A percentile compares a stretch with the other conserved stretches of the same genome.
These are phyloP conservation scores for Thamnidium elegans DNA, from an alignment of 192 early-diverging fungal genomes.

Conservation along the genomic window DNA sequence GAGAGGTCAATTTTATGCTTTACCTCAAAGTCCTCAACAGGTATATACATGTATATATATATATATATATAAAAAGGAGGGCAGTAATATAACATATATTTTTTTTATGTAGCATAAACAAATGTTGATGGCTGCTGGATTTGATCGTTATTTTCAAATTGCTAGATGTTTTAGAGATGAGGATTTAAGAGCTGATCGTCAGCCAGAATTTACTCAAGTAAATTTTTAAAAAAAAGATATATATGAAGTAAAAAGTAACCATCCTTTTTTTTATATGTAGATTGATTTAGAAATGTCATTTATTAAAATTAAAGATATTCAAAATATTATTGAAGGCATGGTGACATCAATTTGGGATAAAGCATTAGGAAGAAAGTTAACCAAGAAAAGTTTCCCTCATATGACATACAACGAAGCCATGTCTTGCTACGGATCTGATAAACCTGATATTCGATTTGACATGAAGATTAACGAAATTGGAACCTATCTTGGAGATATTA, in stretches of 20 bases:
- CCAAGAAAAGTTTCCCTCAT: constrained; percentile 54
- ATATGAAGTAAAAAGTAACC: not conserved
- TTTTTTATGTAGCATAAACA: constrained; percentile 77
- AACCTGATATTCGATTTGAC: constrained; percentile 83
- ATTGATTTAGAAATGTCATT: constrained; percentile 92
- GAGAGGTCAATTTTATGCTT: constrained; percentile 73
- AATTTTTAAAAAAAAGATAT: constrained; percentile 4
- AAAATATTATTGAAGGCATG: constrained; percentile 68
- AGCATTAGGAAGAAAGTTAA: constrained; percentile 51
- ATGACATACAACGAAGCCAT: constrained; percentile 87
- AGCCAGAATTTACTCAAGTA: constrained; percentile 94
- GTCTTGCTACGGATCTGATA: constrained; percentile 82
- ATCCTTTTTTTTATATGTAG: constrained; percentile 31
- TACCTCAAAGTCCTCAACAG: constrained; percentile 91
- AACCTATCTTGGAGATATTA: constrained; percentile 28
- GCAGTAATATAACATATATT: too few relatives aligned
- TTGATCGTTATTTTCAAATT: constrained; percentile 92
- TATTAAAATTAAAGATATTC: constrained; percentile 68
- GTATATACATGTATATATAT: too few relatives aligned
- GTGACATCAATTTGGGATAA: constrained; percentile 63
- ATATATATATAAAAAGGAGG: too few relatives aligned
- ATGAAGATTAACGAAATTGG: constrained; percentile 54
- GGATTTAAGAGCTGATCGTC: constrained; percentile 80
- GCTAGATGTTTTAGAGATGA: constrained; percentile 93
- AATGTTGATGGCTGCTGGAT: constrained; percentile 84